Evolutionary conservation across 306 rosid genomes (phyloP).

Genomic region (Boehmeria nivea): DNA sequence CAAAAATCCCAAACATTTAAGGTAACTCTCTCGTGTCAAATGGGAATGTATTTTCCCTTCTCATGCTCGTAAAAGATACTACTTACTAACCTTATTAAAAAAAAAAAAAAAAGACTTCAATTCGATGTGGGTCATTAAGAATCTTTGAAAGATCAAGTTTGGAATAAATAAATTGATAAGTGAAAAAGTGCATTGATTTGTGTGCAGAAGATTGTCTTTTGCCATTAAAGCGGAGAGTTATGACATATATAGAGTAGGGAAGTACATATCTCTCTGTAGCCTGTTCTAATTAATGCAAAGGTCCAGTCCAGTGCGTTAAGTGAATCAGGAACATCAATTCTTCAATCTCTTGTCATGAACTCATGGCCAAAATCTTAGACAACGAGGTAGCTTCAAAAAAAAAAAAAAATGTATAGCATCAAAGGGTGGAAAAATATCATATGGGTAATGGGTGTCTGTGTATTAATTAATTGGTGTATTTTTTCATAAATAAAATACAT

Average conservation of each 20-base stretch:
- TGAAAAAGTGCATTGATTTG: conserved; percentile 18
- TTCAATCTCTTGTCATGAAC: not conserved
- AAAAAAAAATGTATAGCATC: too few species aligned
- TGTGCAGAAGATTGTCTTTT: conserved; percentile 19
- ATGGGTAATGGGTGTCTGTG: too few species aligned
- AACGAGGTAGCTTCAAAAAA: not conserved
- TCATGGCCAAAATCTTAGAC: not conserved
- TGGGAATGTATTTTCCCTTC: not conserved
- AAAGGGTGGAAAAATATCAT: too few species aligned
- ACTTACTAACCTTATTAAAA: not conserved
- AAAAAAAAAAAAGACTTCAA: not conserved
- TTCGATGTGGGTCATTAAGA: conserved; percentile 8
- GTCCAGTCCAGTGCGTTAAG: not conserved
- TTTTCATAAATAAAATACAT: not conserved
- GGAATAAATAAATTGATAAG: too few species aligned
- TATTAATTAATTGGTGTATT: too few species aligned
- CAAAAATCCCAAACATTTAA: too few species aligned
- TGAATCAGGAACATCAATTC: not conserved
- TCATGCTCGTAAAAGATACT: not conserved
- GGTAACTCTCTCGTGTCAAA: too few species aligned
- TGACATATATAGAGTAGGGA: conserved; percentile 5
- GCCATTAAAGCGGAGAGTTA: not conserved
- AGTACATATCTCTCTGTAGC: conserved; percentile 4
- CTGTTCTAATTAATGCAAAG: not conserved
- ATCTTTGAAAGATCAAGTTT: not conserved